These are phyloP conservation scores for Entomophthora muscae DNA, from an alignment of 371 early-diverging fungal species.

Conservation along the genomic window DNA sequence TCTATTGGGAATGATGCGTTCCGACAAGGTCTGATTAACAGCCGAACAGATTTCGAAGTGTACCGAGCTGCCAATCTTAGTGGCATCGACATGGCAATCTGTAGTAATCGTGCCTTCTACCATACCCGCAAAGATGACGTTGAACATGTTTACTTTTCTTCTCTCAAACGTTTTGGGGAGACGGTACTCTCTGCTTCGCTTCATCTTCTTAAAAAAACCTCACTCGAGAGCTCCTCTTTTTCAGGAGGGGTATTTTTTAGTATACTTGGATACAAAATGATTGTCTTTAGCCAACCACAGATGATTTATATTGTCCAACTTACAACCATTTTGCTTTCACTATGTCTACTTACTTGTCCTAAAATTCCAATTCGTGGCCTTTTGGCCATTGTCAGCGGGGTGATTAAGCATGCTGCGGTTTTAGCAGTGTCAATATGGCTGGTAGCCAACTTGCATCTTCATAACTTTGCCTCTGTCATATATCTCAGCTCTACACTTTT, in stretches of 20 bases:
- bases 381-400: not conserved
- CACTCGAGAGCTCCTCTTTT: not conserved
- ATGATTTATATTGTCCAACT: not conserved
- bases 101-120: slow-evolving; percentile 43
- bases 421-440: not conserved
- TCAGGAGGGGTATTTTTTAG: not conserved
- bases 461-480: not conserved
- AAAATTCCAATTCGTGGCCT: not conserved
- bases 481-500: not conserved
- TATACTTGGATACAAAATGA: not conserved
- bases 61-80: slow-evolving; percentile 34
- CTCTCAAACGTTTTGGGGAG: not conserved
- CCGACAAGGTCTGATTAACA: slow-evolving; percentile 34
- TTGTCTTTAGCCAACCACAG: not conserved
- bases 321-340: not conserved
- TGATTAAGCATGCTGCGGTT: not conserved
- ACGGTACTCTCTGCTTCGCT: not conserved
- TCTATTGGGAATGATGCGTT: slow-evolving; percentile 51
- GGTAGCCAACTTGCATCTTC: not conserved
- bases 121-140: slow-evolving; percentile 43
- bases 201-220: not conserved
- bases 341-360: not conserved
- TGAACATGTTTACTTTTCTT: slow-evolving; percentile 10
- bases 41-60: slow-evolving; percentile 50
- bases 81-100: slow-evolving; percentile 57